Percentiles rank a stretch among this genome's conserved stretches.
Conservation (phyloP, 1,139 yeast genomes). For the Yamadazyma buinensis region DNA sequence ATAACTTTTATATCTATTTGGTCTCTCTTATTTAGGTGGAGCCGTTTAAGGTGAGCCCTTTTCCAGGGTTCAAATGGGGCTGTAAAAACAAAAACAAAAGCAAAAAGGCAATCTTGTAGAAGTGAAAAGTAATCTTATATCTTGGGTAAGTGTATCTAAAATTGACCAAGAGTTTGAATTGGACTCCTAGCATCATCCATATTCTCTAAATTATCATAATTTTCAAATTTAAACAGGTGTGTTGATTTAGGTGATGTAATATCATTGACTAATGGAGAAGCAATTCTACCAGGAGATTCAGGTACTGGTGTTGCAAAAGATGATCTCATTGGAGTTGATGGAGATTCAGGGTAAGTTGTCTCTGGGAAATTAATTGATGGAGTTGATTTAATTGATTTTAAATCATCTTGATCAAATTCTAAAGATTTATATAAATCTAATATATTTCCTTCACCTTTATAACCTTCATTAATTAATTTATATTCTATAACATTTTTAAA, state of each 20-base stretch:
- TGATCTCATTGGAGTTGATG: conserved; percentile 3
- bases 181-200: conserved; percentile 10
- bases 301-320: conserved; percentile 1
- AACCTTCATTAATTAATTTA: conserved; percentile 13
- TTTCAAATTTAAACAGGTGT: conserved; percentile 3
- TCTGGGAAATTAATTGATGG: conserved; percentile 18
- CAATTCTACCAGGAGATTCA: background rate
- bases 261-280: background rate
- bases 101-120: too few species aligned
- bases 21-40: too few species aligned
- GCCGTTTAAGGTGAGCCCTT: too few species aligned
- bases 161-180: background rate
- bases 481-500: conserved; percentile 41
- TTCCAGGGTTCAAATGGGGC: too few species aligned
- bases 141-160: too few species aligned
- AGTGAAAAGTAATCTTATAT: too few species aligned
- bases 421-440: conserved; percentile 24
- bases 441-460: conserved; percentile 34
- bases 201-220: conserved; percentile 7
- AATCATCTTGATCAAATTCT: conserved; percentile 15
- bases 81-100: too few species aligned
- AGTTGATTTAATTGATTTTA: conserved; percentile 12
- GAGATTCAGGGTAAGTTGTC: conserved; percentile 4
- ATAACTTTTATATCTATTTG: too few species aligned
- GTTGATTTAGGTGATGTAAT: background rate